Evolutionary conservation across 2,329 filamentous ascomycete species (phyloP).

Genomic region (Colletotrichum melonis): DNA sequence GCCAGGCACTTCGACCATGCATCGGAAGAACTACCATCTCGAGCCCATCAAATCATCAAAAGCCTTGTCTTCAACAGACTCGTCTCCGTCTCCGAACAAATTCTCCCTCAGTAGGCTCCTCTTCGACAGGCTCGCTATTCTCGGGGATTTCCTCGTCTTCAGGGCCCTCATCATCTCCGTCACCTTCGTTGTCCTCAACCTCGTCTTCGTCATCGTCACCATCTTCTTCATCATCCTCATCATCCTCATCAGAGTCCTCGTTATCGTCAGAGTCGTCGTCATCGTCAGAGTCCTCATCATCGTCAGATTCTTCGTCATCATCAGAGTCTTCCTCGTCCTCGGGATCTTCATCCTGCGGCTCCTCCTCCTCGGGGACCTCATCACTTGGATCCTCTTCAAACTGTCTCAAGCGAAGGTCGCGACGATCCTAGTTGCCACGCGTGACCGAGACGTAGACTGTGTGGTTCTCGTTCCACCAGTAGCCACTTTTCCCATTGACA

Average conservation of each 20-base stretch:
- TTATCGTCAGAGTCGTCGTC: too few relatives aligned
- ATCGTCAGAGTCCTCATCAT: neutral
- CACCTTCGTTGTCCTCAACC: neutral
- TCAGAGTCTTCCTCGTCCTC: neutral
- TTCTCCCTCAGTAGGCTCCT: too few relatives aligned
- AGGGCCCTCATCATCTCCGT: neutral
- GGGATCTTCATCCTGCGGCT: neutral
- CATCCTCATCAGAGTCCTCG: too few relatives aligned
- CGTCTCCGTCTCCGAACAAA: too few relatives aligned
- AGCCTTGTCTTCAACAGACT: neutral
- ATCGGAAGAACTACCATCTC: neutral
- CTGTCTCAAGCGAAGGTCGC: neutral
- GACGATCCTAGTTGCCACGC: neutral
- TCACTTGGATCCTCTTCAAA: neutral
- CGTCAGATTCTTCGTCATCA: neutral
- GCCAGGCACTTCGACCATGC: neutral
- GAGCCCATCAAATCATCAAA: neutral
- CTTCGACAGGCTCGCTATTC: too few relatives aligned
- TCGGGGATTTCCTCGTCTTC: neutral
- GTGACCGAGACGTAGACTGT: neutral
- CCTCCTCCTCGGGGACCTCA: neutral
- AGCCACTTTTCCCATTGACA: constrained; percentile 19
- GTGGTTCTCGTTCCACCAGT: constrained; percentile 8
- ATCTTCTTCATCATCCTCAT: too few relatives aligned
- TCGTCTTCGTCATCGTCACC: too few relatives aligned